Evolutionary conservation across 768 basidiomycete genomes (phyloP).

Genomic region (Amyloporia xantha): DNA sequence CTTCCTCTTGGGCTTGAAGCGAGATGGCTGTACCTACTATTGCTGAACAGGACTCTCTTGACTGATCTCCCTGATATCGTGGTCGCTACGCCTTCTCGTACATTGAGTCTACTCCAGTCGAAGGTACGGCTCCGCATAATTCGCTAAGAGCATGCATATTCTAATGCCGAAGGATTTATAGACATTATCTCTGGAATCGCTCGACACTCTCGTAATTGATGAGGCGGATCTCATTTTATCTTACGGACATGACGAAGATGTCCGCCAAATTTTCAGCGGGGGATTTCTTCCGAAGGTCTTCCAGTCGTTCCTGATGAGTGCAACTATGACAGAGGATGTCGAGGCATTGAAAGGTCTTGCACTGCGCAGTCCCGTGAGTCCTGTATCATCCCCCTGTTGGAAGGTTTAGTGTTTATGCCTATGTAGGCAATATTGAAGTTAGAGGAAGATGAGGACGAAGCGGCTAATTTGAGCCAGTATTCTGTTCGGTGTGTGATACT

Average conservation of each 20-base stretch:
- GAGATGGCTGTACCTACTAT: not conserved
- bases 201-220: conserved; percentile 91
- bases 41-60: conserved; percentile 37
- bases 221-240: conserved; percentile 97
- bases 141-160: not conserved
- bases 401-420: not conserved
- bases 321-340: conserved; percentile 96
- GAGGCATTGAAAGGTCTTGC: conserved; percentile 84
- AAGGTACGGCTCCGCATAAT: conserved; percentile 41
- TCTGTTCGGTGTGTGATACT: conserved; percentile 54
- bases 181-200: conserved; percentile 55
- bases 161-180: conserved; percentile 29
- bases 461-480: conserved; percentile 78
- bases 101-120: conserved; percentile 59
- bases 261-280: conserved; percentile 64
- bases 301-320: conserved; percentile 95
- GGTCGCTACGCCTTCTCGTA: conserved; percentile 71
- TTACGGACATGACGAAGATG: conserved; percentile 92
- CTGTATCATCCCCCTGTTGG: not conserved
- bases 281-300: conserved; percentile 72
- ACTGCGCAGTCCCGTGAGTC: conserved; percentile 77
- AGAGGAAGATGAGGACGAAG: conserved; percentile 83
- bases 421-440: conserved; percentile 74
- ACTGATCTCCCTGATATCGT: conserved; percentile 76
- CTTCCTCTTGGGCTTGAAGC: not conserved